Evolutionary conservation across 1,139 yeast genomes (phyloP), one percentile per base, ranked within the genome.

Genomic region (Hyphopichia buzzinii): DNA sequence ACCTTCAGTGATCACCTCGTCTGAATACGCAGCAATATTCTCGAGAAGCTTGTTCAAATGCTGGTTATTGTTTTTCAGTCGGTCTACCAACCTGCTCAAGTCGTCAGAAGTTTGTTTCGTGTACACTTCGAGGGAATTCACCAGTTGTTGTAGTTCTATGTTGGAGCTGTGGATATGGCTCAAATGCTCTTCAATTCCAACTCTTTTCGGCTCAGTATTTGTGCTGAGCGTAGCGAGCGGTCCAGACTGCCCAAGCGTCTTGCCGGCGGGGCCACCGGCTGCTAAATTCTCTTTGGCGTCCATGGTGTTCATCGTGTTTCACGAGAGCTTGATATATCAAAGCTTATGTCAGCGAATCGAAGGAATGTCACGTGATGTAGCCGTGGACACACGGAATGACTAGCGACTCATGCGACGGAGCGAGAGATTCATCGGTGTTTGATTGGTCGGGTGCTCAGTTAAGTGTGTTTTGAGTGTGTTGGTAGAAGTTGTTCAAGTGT

Each of bases 21-120:
- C 52, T 3, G 68, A 57, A 47, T 65, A 62, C 16, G 51, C 50
- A 16, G 67, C 61, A 17, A 67, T 55, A 34, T 60, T 61, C 22
- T 53, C 55, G 14, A 69, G 55, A 28, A 69, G 49, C 41, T 57
- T 59, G 40, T 58, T 65, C 49, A 69, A 59, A 42, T 64, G 51
- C 38, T 57, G 63, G 48, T 69, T 68, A 44, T 69, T 69, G 43
- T 64, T 67, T 44, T 63, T 68, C 63, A 64, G 70, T 30, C 74
- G 46, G 31, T 66, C 72, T 15, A 56, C 59, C 34, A 69, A 53
- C 41, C 68, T 70, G 2, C 55, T 62, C 38, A 69, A 49, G 43
- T 69, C 75, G 4, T 60, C 46, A 30, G 55, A 49, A 4, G 61
- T 63, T 40, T 69, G 74, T 31, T 57, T 61, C 1, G 71, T 57